Conservation (phyloP, 1,139 yeast species). For the Suhomyces terraborum region DNA sequence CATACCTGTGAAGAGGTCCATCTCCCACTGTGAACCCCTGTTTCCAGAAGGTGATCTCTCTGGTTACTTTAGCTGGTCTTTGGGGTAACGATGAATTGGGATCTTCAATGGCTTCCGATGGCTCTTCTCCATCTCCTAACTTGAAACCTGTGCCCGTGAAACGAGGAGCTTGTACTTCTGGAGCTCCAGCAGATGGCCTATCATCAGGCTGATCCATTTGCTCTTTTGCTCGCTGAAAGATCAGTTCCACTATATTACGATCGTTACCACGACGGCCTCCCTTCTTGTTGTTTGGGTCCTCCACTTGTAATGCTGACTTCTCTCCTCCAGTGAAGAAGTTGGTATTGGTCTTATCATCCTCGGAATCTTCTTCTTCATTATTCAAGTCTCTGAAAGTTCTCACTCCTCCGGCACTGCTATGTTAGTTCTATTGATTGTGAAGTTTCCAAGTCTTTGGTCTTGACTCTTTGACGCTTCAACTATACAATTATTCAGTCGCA, state of each 20-base stretch:
- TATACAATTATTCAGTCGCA: too few species aligned
- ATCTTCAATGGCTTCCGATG: conserved; percentile 41
- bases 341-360: conserved; percentile 66
- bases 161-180: conserved; percentile 17
- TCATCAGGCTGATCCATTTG: conserved; percentile 48
- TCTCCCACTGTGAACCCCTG: conserved; percentile 96
- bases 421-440: too few species aligned
- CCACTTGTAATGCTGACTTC: conserved; percentile 90
- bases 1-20: conserved; percentile 81
- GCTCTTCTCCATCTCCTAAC: conserved; percentile 64
- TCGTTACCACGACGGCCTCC: conserved; percentile 29
- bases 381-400: conserved; percentile 57
- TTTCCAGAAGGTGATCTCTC: conserved; percentile 91
- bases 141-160: conserved; percentile 80
- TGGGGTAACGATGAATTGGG: conserved; percentile 30
- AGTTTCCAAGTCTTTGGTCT: too few species aligned
- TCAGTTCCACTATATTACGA: conserved; percentile 48
- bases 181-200: conserved; percentile 39
- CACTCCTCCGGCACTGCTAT: conserved; percentile 25
- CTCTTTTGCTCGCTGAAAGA: conserved; percentile 48
- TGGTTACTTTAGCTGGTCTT: conserved; percentile 54
- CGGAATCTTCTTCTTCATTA: conserved; percentile 47
- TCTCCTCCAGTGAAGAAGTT: conserved; percentile 95
- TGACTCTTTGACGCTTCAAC: too few species aligned
- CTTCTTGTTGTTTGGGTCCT: conserved; percentile 75